Evolutionary conservation across 164 flowering plant species (phyloP).

Genomic region (Vitis riparia): DNA sequence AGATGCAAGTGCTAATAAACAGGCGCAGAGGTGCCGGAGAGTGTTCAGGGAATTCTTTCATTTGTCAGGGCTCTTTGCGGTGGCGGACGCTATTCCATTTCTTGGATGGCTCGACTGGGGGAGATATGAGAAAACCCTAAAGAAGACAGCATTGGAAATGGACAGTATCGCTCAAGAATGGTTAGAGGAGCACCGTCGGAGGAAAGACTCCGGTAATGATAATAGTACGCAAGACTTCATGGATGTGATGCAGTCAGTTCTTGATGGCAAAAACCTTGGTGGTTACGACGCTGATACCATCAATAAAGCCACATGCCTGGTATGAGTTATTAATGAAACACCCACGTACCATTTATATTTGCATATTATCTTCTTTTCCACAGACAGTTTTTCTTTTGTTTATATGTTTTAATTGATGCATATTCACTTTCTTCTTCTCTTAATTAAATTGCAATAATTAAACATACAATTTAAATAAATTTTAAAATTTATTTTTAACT

Average conservation of each 20-base stretch:
- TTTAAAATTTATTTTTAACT: too few relatives aligned
- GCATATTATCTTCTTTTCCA: too few relatives aligned
- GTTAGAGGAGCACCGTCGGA: slow-evolving; percentile 32
- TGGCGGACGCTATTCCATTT: slow-evolving; percentile 29
- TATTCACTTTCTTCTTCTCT: too few relatives aligned
- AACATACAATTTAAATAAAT: too few relatives aligned
- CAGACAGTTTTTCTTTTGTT: too few relatives aligned
- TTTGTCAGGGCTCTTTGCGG: slow-evolving; percentile 16
- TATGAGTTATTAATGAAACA: too few relatives aligned
- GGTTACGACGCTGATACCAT: slow-evolving; percentile 18
- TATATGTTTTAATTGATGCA: too few relatives aligned
- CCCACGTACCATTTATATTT: too few relatives aligned
- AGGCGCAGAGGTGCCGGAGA: slow-evolving; percentile 11
- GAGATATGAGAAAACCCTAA: slow-evolving; percentile 32
- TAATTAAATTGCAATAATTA: too few relatives aligned
- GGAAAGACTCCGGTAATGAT: slow-evolving; percentile 1
- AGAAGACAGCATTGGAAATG: slow-evolving; percentile 26
- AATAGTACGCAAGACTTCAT: slow-evolving; percentile 27
- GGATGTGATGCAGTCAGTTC: slow-evolving; percentile 18
- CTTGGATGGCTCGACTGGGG: slow-evolving; percentile 35
- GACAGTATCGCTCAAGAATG: slow-evolving; percentile 19
- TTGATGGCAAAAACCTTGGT: slow-evolving; percentile 2
- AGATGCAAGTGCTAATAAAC: slow-evolving; percentile 7
- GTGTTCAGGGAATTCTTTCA: slow-evolving; percentile 20
- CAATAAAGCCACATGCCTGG: too few relatives aligned